Percentiles rank a stretch among this genome's conserved stretches.
Evolutionary conservation across 2,329 filamentous ascomycete genomes (phyloP).

Genomic region (Trichocomaceae sp.): DNA sequence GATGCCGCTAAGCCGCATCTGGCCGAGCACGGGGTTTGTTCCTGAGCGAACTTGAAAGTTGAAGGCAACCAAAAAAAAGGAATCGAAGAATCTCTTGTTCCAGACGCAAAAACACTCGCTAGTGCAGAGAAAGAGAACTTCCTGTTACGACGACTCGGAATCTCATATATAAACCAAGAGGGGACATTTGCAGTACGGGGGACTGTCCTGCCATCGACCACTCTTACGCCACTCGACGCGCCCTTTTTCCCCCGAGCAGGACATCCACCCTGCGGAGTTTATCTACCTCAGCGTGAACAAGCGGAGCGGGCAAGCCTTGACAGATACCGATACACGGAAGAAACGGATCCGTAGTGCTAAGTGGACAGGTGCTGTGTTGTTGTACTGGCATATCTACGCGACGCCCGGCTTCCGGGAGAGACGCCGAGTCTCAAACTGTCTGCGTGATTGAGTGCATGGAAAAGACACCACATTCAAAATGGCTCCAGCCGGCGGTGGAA

Average conservation of each 20-base stretch:
- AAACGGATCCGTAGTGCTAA: background rate
- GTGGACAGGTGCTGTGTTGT: conserved; percentile 24
- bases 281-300: background rate
- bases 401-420: conserved; percentile 6
- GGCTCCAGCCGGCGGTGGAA: conserved; percentile 73
- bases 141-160: background rate
- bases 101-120: background rate
- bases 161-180: background rate
- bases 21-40: conserved; percentile 3
- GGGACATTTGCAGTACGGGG: background rate
- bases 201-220: background rate
- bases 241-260: background rate
- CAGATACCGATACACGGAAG: background rate
- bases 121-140: background rate
- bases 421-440: background rate
- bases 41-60: no score
- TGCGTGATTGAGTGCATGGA: conserved; percentile 28
- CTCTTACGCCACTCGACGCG: background rate
- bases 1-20: background rate
- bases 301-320: no score
- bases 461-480: conserved; percentile 41
- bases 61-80: background rate
- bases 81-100: background rate
- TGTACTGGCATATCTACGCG: conserved; percentile 10
- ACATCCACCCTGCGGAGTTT: background rate